phyloP scores from a whole-genome alignment of 441 rosid genomes.

The Geranium incanum region DNA sequence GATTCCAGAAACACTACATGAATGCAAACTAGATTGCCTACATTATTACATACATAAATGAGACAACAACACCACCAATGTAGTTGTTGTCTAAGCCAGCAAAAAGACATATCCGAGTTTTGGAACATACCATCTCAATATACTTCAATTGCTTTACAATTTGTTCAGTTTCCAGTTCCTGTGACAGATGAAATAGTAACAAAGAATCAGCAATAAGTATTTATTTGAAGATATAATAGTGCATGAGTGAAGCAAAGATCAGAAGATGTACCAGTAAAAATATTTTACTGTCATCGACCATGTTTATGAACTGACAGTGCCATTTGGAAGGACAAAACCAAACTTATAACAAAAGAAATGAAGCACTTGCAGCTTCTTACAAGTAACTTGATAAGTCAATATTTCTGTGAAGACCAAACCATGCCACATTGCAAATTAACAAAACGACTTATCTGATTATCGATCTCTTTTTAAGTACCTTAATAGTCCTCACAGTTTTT shows the following conservation, averaged over 20 bases:
- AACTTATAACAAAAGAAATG: background rate
- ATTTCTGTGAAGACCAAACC: too few species aligned
- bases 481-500: background rate
- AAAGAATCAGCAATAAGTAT: background rate
- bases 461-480: too few species aligned
- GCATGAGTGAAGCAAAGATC: background rate
- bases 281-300: background rate
- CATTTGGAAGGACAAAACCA: background rate
- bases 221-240: background rate
- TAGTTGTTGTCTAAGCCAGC: background rate
- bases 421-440: background rate
- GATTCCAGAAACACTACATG: background rate
- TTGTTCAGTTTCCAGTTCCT: conserved; percentile 81
- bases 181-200: conserved; percentile 1
- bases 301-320: background rate
- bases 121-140: conserved; percentile 48
- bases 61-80: background rate
- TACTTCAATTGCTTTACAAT: conserved; percentile 67
- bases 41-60: too few species aligned
- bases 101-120: conserved; percentile 6
- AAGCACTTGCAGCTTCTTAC: background rate
- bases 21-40: background rate
- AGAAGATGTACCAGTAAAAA: background rate
- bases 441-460: too few species aligned
- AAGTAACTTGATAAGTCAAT: background rate